Evolutionary conservation across 2,329 filamentous ascomycete species (phyloP), one percentile per base, ranked within the genome.

Genomic region (Colletotrichum cereale): DNA sequence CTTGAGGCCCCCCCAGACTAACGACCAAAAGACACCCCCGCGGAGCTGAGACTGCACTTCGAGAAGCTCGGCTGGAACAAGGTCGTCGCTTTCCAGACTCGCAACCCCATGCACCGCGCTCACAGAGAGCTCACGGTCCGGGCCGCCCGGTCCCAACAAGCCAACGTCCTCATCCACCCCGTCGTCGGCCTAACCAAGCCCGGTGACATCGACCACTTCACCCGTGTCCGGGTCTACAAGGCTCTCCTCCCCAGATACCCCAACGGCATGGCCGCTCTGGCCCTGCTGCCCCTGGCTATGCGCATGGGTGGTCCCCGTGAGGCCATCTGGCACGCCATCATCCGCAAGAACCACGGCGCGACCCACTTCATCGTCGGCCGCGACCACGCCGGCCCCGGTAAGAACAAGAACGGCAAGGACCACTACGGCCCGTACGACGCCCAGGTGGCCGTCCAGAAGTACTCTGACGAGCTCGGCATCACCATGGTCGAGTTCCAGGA

Each of bases 181-280:
- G 96, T 99, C 75, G 96, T 99, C 75, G 96, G 96, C 81, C 90
- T 99, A 79, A 99, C 96, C 82, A 99, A 99, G 89, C 96, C 96
- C 71, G 96, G 96, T 82, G 96, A 99, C 84, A 99, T 99, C 81
- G 96, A 99, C 85, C 96, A 99, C 89, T 99, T 99, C 87, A 99
- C 96, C 78, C 94, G 96, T 82, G 96, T 99, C 78, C 95, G 96
- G 80, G 96, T 98, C 79, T 99, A 99, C 90, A 94, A 98, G 89
- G 96, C 96, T 53, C 91, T 99, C 66, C 90, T 99, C 75, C 94
- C 96, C 77, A 91, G 96, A 80, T 99, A 99, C 86, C 96, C 96
- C 83, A 99, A 98, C 84, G 96, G 96, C 79, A 99, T 99, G 96
- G 96, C 96, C 71, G 95, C 97, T 48, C 90, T 99, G 75, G 96